These are phyloP conservation scores for Verticillium albo-atrum DNA, from an alignment of 2,329 filamentous ascomycete species.

Conservation along the genomic window DNA sequence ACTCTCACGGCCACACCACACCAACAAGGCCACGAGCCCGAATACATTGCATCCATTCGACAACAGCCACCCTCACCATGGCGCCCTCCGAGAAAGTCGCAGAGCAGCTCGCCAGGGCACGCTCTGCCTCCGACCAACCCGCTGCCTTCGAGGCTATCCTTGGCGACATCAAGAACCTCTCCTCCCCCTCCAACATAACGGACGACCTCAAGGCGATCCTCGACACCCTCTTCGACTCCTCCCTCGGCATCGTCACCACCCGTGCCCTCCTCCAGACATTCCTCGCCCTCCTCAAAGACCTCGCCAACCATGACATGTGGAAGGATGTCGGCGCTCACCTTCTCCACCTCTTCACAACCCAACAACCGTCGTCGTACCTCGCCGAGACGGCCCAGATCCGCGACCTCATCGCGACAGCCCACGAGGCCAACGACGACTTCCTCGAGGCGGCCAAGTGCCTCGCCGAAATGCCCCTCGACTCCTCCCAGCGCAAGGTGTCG, in stretches of 20 bases:
- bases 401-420: slow-evolving; percentile 75
- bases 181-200: slow-evolving; percentile 30
- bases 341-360: slow-evolving; percentile 60
- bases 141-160: slow-evolving; percentile 43
- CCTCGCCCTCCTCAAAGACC: slow-evolving; percentile 54
- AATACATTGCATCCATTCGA: neutral
- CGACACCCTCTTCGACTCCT: slow-evolving; percentile 62
- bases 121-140: slow-evolving; percentile 34
- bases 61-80: slow-evolving; percentile 20
- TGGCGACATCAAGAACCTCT: slow-evolving; percentile 33
- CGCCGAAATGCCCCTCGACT: slow-evolving; percentile 82
- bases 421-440: slow-evolving; percentile 81
- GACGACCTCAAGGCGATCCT: slow-evolving; percentile 65
- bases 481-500: slow-evolving; percentile 77
- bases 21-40: neutral
- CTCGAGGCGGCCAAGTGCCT: slow-evolving; percentile 71
- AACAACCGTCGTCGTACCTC: slow-evolving; percentile 61
- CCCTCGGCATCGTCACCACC: slow-evolving; percentile 71
- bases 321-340: slow-evolving; percentile 73
- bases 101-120: slow-evolving; percentile 37
- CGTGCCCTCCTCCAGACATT: slow-evolving; percentile 67
- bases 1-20: neutral
- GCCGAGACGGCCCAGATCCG: slow-evolving; percentile 80
- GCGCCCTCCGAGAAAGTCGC: slow-evolving; percentile 34
- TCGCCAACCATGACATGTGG: slow-evolving; percentile 60